These are phyloP conservation scores for Citeromyces hawaiiensis DNA, from an alignment of 1,139 yeast species.

Conservation along the genomic window DNA sequence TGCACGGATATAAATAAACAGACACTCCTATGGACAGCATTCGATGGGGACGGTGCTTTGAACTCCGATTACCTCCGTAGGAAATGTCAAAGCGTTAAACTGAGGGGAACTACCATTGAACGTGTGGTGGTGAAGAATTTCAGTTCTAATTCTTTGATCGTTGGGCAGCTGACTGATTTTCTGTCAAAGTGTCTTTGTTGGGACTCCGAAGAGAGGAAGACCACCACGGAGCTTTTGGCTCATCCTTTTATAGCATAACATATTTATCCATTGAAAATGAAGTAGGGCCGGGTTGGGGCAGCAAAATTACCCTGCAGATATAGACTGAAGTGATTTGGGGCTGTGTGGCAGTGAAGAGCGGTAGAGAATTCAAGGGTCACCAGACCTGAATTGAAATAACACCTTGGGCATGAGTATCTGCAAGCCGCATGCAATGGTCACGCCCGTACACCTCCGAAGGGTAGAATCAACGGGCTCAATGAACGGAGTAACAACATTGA, in stretches of 20 bases:
- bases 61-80: conserved; percentile 7
- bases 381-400: no score
- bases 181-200: conserved; percentile 2
- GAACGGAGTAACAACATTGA: no score
- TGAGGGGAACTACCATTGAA: neutral
- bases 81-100: neutral
- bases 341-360: no score
- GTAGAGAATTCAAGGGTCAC: no score
- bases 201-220: conserved; percentile 1
- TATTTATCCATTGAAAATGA: neutral
- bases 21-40: conserved; percentile 16
- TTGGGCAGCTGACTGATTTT: conserved; percentile 1
- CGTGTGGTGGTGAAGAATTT: neutral
- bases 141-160: neutral
- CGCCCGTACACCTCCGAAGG: no score
- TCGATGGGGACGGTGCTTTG: conserved; percentile 10
- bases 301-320: no score
- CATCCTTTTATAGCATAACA: neutral
- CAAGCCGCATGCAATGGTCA: no score
- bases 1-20: conserved; percentile 5
- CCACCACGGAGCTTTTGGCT: neutral
- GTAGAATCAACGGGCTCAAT: no score
- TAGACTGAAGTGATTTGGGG: no score
- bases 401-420: no score
- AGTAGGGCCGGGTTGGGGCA: no score